These are phyloP conservation scores for Clitopilus hobsonii DNA, from an alignment of 768 basidiomycete species.

Conservation along the genomic window DNA sequence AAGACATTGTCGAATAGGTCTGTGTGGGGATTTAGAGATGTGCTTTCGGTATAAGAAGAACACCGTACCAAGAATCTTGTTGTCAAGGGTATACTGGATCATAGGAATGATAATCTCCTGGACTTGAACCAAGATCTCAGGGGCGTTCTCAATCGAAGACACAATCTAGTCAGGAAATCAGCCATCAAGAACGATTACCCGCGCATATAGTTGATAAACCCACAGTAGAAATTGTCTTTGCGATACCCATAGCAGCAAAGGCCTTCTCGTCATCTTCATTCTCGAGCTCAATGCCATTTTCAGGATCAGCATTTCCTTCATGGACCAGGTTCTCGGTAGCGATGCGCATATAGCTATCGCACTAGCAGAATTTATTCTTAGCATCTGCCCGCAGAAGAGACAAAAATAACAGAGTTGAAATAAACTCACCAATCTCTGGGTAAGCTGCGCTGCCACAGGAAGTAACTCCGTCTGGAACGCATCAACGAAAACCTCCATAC, in stretches of 20 bases:
- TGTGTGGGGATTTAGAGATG: no score
- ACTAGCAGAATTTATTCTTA: no score
- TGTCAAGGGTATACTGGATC: conserved; percentile 71
- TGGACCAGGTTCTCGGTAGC: conserved; percentile 60
- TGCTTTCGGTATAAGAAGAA: background rate
- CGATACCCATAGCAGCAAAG: conserved; percentile 81
- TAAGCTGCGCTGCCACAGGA: conserved; percentile 80
- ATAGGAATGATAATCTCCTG: conserved; percentile 81
- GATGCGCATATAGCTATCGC: conserved; percentile 78
- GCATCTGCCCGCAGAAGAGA: no score
- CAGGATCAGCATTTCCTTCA: conserved; percentile 42
- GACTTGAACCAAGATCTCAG: conserved; percentile 72
- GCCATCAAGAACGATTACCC: no score
- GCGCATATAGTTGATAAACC: no score
- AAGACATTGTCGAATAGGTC: conserved; percentile 88
- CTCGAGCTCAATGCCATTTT: conserved; percentile 55
- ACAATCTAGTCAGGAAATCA: conserved; percentile 58
- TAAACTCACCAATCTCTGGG: conserved; percentile 63
- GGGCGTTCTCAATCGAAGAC: conserved; percentile 64
- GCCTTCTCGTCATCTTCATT: conserved; percentile 78
- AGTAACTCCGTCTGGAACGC: conserved; percentile 80
- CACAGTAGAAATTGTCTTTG: conserved; percentile 81
- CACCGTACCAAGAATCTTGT: conserved; percentile 65
- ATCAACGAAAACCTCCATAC: conserved; percentile 86
- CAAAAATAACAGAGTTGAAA: background rate